Percentiles rank a stretch among this genome's conserved stretches.
phyloP scores from a whole-genome alignment of 1,284 basidiomycete species.

The Cutaneotrichosporon cutaneum region DNA sequence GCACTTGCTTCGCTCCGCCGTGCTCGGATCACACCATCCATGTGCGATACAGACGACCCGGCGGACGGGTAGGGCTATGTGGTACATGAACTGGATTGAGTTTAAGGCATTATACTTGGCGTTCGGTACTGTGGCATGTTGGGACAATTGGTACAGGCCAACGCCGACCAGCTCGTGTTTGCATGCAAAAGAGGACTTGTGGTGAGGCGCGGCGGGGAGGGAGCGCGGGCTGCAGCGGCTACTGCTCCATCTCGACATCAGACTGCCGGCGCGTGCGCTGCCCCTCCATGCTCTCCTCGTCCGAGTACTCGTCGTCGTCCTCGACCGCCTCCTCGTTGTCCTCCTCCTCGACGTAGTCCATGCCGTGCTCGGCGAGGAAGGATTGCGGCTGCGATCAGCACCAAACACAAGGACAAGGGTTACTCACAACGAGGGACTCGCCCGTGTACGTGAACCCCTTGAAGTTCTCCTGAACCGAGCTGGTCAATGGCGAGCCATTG shows the following conservation, averaged over 20 bases:
- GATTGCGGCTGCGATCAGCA: slow-evolving; percentile 44
- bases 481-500: slow-evolving; percentile 69
- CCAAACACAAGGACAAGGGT: background rate
- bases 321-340: slow-evolving; percentile 39
- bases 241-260: slow-evolving; percentile 51
- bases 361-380: slow-evolving; percentile 51
- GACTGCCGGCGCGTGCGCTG: slow-evolving; percentile 46
- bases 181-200: background rate
- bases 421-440: slow-evolving; percentile 63
- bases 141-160: slow-evolving; percentile 6
- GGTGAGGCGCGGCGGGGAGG: slow-evolving; percentile 1
- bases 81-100: slow-evolving; percentile 14
- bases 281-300: slow-evolving; percentile 49
- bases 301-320: slow-evolving; percentile 49
- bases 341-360: slow-evolving; percentile 50
- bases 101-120: slow-evolving; percentile 18
- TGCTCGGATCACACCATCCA: slow-evolving; percentile 12
- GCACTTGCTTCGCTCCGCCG: background rate
- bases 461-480: slow-evolving; percentile 91
- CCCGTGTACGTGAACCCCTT: slow-evolving; percentile 86
- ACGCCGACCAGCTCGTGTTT: background rate
- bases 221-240: background rate
- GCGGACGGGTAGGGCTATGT: slow-evolving; percentile 14
- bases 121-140: slow-evolving; percentile 14
- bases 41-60: slow-evolving; percentile 17